Evolutionary conservation across 768 basidiomycete genomes (phyloP).

Genomic region (Rhodotorula diobovata): DNA sequence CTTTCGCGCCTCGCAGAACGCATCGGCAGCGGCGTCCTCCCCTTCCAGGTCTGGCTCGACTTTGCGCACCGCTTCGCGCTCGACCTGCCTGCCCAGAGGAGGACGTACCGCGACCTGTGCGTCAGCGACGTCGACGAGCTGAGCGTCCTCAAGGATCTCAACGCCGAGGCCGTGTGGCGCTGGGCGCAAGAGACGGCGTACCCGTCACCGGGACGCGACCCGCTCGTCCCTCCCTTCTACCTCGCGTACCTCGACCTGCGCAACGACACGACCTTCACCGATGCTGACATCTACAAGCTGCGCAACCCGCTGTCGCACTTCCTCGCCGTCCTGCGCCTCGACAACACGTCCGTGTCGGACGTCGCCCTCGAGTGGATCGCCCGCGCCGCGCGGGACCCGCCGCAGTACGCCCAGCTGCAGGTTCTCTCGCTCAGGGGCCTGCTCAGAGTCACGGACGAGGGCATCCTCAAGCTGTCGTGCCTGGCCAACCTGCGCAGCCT

Average conservation of each 20-base stretch:
- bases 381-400: background rate
- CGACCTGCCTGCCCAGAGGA: background rate
- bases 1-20: background rate
- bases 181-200: background rate
- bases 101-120: slow-evolving; percentile 27
- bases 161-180: slow-evolving; percentile 1
- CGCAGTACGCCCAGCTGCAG: slow-evolving; percentile 11
- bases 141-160: slow-evolving; percentile 1
- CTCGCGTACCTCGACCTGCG: slow-evolving; percentile 34
- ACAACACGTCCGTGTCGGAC: slow-evolving; percentile 18
- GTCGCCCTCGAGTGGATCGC: slow-evolving; percentile 19
- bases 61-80: background rate
- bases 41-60: slow-evolving; percentile 26
- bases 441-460: slow-evolving; percentile 10
- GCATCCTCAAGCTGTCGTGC: background rate
- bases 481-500: slow-evolving; percentile 13
- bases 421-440: slow-evolving; percentile 8
- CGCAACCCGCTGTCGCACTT: slow-evolving; percentile 25
- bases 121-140: slow-evolving; percentile 20
- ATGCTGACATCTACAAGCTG: slow-evolving; percentile 23
- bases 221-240: slow-evolving; percentile 21
- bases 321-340: slow-evolving; percentile 29
- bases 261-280: slow-evolving; percentile 10
- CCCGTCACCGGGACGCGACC: background rate
- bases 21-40: background rate